Percentiles rank a stretch among this genome's conserved stretches.
Evolutionary conservation across 2,329 filamentous ascomycete species (phyloP).

Genomic region (Moelleriella libera): DNA sequence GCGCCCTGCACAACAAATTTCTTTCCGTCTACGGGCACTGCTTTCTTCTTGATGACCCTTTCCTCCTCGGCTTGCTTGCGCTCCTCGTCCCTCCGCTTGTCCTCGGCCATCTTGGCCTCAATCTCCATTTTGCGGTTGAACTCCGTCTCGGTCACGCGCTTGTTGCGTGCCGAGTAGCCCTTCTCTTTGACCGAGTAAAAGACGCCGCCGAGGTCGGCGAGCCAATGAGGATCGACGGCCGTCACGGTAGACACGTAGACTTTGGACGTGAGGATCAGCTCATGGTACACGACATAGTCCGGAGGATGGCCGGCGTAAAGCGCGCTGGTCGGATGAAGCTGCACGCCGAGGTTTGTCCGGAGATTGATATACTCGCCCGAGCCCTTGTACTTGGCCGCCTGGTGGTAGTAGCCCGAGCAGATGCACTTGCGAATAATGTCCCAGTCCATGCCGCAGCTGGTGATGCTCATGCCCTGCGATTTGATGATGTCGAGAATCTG

Average conservation of each 20-base stretch:
- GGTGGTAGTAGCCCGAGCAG: slow-evolving; percentile 95
- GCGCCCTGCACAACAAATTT: slow-evolving; percentile 48
- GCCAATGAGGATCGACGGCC: slow-evolving; percentile 90
- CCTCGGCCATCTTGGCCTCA: slow-evolving; percentile 79
- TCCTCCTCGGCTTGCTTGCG: slow-evolving; percentile 35
- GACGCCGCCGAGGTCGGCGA: slow-evolving; percentile 88
- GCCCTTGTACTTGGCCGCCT: slow-evolving; percentile 89
- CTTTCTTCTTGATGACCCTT: slow-evolving; percentile 22
- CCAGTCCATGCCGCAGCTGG: slow-evolving; percentile 91
- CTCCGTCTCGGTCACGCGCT: slow-evolving; percentile 76
- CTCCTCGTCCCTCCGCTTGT: slow-evolving; percentile 56
- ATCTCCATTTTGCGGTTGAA: slow-evolving; percentile 91
- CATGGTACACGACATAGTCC: slow-evolving; percentile 96
- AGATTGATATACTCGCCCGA: slow-evolving; percentile 97
- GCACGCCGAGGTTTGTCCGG: slow-evolving; percentile 83
- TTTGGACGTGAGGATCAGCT: slow-evolving; percentile 89
- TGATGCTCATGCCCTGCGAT: slow-evolving; percentile 77
- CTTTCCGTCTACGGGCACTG: slow-evolving; percentile 22
- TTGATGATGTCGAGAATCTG: slow-evolving; percentile 91
- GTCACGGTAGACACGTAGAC: slow-evolving; percentile 98
- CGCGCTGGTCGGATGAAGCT: slow-evolving; percentile 85
- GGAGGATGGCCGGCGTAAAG: slow-evolving; percentile 91
- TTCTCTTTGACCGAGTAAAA: slow-evolving; percentile 98
- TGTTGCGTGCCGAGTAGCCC: slow-evolving; percentile 78
- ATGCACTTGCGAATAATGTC: slow-evolving; percentile 92